Evolutionary conservation across 169 alveolate species (phyloP).

Genomic region (Cryptosporidium xiaoi): DNA sequence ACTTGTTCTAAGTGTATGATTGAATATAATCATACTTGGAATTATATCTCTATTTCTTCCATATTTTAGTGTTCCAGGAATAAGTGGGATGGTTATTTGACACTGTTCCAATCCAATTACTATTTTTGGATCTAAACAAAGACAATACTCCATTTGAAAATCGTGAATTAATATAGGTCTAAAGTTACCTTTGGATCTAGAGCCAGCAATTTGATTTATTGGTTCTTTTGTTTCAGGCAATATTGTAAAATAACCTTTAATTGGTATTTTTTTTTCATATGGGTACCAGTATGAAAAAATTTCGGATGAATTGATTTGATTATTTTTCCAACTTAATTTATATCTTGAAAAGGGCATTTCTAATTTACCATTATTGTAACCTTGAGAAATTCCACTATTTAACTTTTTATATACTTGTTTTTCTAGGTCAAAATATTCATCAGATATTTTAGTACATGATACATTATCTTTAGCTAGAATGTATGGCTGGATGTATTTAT

Average conservation of each 20-base stretch:
- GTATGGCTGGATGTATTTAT: slow-evolving; percentile 37
- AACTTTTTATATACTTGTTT: background rate
- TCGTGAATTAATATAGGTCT: slow-evolving; percentile 52
- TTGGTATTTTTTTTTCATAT: slow-evolving; percentile 35
- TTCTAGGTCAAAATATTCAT: slow-evolving; percentile 10
- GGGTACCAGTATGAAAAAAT: slow-evolving; percentile 53
- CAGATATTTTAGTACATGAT: slow-evolving; percentile 27
- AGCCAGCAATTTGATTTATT: slow-evolving; percentile 19
- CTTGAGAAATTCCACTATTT: background rate
- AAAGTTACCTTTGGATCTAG: slow-evolving; percentile 25
- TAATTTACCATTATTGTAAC: background rate
- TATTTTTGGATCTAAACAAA: slow-evolving; percentile 53
- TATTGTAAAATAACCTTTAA: slow-evolving; percentile 62
- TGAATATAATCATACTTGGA: slow-evolving; percentile 40
- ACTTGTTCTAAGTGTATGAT: slow-evolving; percentile 21
- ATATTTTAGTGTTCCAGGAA: slow-evolving; percentile 23
- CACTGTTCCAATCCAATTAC: slow-evolving; percentile 54
- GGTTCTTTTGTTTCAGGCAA: slow-evolving; percentile 55
- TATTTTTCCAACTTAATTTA: slow-evolving; percentile 40
- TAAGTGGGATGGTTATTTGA: slow-evolving; percentile 32
- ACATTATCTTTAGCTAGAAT: slow-evolving; percentile 13
- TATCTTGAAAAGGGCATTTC: slow-evolving; percentile 17
- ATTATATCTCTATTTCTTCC: background rate
- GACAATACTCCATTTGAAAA: slow-evolving; percentile 50
- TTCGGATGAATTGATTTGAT: slow-evolving; percentile 15